These are phyloP conservation scores for Pichia sp. DNA, from an alignment of 1,139 yeast species.

Conservation along the genomic window DNA sequence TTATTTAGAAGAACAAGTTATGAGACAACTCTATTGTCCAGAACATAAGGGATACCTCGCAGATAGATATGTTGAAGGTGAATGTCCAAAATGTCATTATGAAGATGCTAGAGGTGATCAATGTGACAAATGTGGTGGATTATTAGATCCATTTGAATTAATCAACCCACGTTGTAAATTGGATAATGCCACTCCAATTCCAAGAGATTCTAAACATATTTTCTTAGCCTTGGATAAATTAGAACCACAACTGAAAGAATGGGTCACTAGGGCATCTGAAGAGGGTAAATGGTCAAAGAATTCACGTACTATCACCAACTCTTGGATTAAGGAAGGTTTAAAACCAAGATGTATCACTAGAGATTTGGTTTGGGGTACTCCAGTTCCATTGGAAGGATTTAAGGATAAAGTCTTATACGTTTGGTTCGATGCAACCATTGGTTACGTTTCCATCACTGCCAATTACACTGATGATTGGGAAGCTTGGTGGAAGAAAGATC, in stretches of 20 bases:
- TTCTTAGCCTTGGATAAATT: slow-evolving; percentile 78
- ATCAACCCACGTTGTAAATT: slow-evolving; percentile 93
- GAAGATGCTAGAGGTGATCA: slow-evolving; percentile 99
- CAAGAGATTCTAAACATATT: slow-evolving; percentile 77
- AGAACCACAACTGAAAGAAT: slow-evolving; percentile 63
- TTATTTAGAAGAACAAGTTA: slow-evolving; percentile 76
- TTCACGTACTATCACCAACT: slow-evolving; percentile 76
- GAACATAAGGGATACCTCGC: slow-evolving; percentile 88
- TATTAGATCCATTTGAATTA: slow-evolving; percentile 87
- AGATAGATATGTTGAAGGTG: slow-evolving; percentile 96
- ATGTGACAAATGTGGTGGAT: slow-evolving; percentile 92
- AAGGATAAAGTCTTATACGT: slow-evolving; percentile 89
- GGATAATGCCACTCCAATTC: slow-evolving; percentile 74
- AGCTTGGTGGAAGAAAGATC: slow-evolving; percentile 82
- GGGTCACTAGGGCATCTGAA: slow-evolving; percentile 63
- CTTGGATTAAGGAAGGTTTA: slow-evolving; percentile 92
- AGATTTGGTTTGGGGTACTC: slow-evolving; percentile 97
- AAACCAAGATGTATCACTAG: slow-evolving; percentile 95
- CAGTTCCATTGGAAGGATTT: slow-evolving; percentile 82
- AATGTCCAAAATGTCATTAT: slow-evolving; percentile 89
- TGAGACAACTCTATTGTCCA: slow-evolving; percentile 87
- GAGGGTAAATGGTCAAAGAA: slow-evolving; percentile 91
- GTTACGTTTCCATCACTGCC: slow-evolving; percentile 94
- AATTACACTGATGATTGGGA: slow-evolving; percentile 76
- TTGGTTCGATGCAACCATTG: slow-evolving; percentile 98